Base-by-base conservation (phyloP, 768 basidiomycete species). In the Heimioporus sp. region DNA sequence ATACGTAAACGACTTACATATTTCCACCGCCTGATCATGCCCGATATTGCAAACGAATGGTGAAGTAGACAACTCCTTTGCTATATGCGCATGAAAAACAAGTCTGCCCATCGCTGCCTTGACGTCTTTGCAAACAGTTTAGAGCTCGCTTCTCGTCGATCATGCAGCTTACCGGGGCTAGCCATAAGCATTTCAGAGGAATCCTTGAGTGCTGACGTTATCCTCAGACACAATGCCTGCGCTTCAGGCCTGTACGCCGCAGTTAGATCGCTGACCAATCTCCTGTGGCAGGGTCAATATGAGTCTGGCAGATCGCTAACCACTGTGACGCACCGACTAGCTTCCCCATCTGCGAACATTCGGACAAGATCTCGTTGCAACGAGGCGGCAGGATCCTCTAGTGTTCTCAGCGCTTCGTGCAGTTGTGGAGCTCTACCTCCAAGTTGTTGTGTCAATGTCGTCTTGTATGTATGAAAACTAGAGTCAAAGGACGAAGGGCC, bases 401-500 rank as follows among this genome's bases (percentile, higher is more conserved):
- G 69, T 3, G 71, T 74, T 9, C 65, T 68, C 52, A 92, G 64
- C 12, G 87, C 76, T 19, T 75, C 70, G 51, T 90, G 77, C 24
- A 92, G 68, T 39, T 81, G 66, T 1, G 80, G 73, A 11, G 86
- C 86, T 36, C 89, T 80, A 17, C 84, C 82, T 19, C 76, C 58
- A n/a, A 92, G 70, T 54, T 86, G 87, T 40, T 78, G 78, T 49
- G 76, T 81, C 34, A 93, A 62, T 4, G 78, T 67, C n/a, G 69
- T 57, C 56, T 80, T 82, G 62, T 89, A 91, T 59, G 76, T 80
- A 39, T 78, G 76, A 60, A 91, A 85, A 2, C 81, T 72, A 16
- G 71, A 65, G 52, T 79, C 73, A 28, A 69, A 57, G 4, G 52
- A 34, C 15, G 67, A 67, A 51, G 67, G 62, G 41, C 70, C 74